A percentile compares a stretch with the other conserved stretches of the same genome.
These are phyloP conservation scores for Coemansia sp. DNA, from an alignment of 192 early-diverging fungal genomes.

Conservation along the genomic window DNA sequence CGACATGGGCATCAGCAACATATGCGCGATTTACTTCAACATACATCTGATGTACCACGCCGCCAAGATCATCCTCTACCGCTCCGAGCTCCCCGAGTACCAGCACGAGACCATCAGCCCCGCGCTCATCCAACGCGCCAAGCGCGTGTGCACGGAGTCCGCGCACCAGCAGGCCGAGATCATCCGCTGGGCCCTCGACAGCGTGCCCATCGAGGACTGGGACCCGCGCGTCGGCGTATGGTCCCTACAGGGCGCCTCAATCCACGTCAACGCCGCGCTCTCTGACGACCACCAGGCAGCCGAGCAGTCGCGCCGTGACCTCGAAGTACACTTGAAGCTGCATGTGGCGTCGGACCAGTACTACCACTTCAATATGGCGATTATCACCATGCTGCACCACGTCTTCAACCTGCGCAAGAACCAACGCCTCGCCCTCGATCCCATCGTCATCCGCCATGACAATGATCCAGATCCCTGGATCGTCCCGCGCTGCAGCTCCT, in stretches of 20 bases:
- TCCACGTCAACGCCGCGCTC: constrained; percentile 49
- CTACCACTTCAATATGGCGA: constrained; percentile 56
- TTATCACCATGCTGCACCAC: constrained; percentile 54
- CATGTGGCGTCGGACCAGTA: constrained; percentile 52
- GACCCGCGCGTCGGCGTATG: constrained; percentile 50
- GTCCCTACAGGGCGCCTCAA: constrained; percentile 52
- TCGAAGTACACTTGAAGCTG: constrained; percentile 48
- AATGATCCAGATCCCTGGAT: constrained; percentile 52
- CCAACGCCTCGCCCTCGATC: constrained; percentile 29
- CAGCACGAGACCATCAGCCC: constrained; percentile 33
- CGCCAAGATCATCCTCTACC: constrained; percentile 50
- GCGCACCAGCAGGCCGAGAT: constrained; percentile 50
- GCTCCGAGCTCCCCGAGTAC: constrained; percentile 52
- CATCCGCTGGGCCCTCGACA: constrained; percentile 50
- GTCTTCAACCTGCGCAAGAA: constrained; percentile 49
- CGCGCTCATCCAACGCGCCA: constrained; percentile 37
- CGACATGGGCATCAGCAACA: constrained; percentile 18
- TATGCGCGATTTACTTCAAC: constrained; percentile 36
- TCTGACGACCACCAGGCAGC: constrained; percentile 30
- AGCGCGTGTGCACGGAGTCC: constrained; percentile 43
- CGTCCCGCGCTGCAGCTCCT: constrained; percentile 50
- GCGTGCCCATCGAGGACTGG: constrained; percentile 49
- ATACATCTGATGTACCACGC: constrained; percentile 51
- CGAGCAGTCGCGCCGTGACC: constrained; percentile 48
- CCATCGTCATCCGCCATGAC: constrained; percentile 26